Conservation (phyloP, 1,284 basidiomycete species). For the Lignosus rhinocerotis region DNA sequence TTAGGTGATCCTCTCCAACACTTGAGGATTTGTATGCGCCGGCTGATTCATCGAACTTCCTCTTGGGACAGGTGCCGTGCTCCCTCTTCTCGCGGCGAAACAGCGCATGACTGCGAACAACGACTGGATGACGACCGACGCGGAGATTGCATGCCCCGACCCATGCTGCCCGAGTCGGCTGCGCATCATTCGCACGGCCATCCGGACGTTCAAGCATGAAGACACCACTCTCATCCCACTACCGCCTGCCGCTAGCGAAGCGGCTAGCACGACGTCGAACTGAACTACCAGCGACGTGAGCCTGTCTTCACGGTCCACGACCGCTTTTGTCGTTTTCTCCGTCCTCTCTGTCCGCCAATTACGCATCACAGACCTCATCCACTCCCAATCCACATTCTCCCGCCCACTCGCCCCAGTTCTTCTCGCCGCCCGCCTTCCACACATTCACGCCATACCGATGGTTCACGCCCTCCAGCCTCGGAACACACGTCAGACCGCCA, state of each 20-base stretch:
- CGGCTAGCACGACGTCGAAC: neutral
- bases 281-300: too few relatives aligned
- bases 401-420: neutral
- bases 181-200: slow-evolving; percentile 49
- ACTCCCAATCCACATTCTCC: slow-evolving; percentile 33
- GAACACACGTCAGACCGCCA: slow-evolving; percentile 68
- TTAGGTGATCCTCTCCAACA: slow-evolving; percentile 41
- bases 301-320: too few relatives aligned
- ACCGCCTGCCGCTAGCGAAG: neutral
- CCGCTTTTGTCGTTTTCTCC: neutral
- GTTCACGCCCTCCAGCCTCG: slow-evolving; percentile 77
- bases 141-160: slow-evolving; percentile 64
- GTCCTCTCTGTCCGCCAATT: neutral
- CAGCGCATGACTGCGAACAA: slow-evolving; percentile 52
- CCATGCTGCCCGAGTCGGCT: slow-evolving; percentile 60
- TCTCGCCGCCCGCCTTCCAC: slow-evolving; percentile 41
- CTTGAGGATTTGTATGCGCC: neutral
- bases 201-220: slow-evolving; percentile 52
- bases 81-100: slow-evolving; percentile 65
- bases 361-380: slow-evolving; percentile 46
- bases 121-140: slow-evolving; percentile 71
- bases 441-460: slow-evolving; percentile 74
- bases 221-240: slow-evolving; percentile 54
- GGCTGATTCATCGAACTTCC: neutral
- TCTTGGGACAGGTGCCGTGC: slow-evolving; percentile 45